Base-by-base conservation (phyloP, 495 filamentous ascomycete species). In the Aspergillus cavernicola region DNA sequence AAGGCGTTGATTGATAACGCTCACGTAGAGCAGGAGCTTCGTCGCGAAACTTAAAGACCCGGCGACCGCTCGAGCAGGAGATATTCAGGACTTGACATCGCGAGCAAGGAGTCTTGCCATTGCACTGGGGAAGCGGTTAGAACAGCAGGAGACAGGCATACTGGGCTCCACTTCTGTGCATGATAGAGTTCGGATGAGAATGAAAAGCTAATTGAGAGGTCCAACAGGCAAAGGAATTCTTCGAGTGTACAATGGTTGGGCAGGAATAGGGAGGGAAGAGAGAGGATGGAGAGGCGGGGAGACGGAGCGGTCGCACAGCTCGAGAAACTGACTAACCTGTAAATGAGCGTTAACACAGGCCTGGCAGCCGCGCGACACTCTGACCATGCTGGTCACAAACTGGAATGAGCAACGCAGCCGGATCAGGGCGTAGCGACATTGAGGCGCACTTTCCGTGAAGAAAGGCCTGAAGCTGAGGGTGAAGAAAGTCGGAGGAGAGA, bases 331-430 rank as follows among this genome's bases (percentile, higher is more conserved):
- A 28, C 59, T 37, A 11, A 68, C 66, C 57, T 64, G 65, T 38
- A 67, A 36, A 16, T 62, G 53, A 10, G 60, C 59, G 4, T 64
- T 41, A 38, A 61, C 62, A 40, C 68, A 71, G 45, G 57, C 53
- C 45, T 59, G 61, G 63, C 69, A 77, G 55, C 71, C 71, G 33
- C 68, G 68, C n/a, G 73, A 66, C 50, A 67, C 70, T 57, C 66
- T 64, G 48, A 71, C 69, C 74, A 75, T 75, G 28, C 53, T 62
- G 56, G 52, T 59, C 57, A 58, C 58, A 46, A 44, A 48, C 49
- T 33, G 56, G 45, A 38, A 29, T 18, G 26, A 9, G 43, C 43
- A 48, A 41, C 44, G 29, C 44, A 49, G 44, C 43, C 52, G 39
- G 26, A 43, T 51, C 26, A 32, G 55, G 55, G 37, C 20, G 22